phyloP scores from a whole-genome alignment of 2,329 filamentous ascomycete species.

The Trichoderma sp. region DNA sequence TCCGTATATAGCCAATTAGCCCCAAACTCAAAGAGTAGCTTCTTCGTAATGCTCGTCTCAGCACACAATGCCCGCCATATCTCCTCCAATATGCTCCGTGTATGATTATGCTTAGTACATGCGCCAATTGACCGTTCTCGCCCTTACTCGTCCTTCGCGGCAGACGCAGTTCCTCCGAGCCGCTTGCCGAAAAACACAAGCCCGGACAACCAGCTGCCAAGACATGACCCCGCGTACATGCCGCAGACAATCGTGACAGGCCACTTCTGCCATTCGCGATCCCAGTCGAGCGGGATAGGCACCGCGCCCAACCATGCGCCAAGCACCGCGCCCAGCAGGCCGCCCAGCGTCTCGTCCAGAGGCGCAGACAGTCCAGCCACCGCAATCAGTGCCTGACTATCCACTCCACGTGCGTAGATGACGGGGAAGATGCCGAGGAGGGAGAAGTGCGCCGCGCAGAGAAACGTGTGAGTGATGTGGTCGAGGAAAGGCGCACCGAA shows the following conservation, averaged over 20 bases:
- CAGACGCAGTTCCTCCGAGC: conserved; percentile 31
- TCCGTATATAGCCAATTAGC: conserved; percentile 10
- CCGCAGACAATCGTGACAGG: conserved; percentile 88
- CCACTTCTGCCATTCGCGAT: conserved; percentile 99
- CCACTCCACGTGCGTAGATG: conserved; percentile 83
- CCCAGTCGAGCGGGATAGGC: conserved; percentile 96
- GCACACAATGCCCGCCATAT: background rate
- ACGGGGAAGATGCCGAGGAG: conserved; percentile 77
- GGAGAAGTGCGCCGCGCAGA: conserved; percentile 80
- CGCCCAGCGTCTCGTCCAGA: conserved; percentile 83
- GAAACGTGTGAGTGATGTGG: conserved; percentile 73
- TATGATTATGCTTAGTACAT: background rate
- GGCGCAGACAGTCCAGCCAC: conserved; percentile 68
- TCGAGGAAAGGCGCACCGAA: conserved; percentile 90
- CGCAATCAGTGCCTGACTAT: conserved; percentile 68
- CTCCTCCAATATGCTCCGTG: background rate
- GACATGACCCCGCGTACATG: conserved; percentile 73
- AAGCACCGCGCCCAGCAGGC: conserved; percentile 71
- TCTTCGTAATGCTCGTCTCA: conserved; percentile 6
- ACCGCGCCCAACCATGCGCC: conserved; percentile 94
- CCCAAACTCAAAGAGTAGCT: background rate
- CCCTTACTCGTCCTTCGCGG: conserved; percentile 34
- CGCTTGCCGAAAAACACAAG: conserved; percentile 50
- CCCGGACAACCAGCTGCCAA: conserved; percentile 67
- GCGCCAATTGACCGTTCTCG: background rate